Percentiles rank a stretch among this genome's conserved stretches.
These are phyloP conservation scores for Paraphaeosphaeria minitans DNA, from an alignment of 2,329 filamentous ascomycete species.

Conservation along the genomic window DNA sequence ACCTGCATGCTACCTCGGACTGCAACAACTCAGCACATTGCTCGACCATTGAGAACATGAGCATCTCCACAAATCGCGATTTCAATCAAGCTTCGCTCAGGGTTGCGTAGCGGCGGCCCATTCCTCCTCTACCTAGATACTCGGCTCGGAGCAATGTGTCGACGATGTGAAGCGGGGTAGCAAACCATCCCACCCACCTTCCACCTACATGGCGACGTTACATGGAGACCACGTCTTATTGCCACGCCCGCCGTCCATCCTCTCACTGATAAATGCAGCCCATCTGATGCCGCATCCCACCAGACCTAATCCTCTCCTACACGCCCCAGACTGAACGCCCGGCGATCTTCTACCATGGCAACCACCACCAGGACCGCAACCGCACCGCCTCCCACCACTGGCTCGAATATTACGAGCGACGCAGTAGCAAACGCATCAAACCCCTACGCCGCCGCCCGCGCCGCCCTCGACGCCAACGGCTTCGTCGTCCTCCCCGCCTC, in stretches of 20 bases:
- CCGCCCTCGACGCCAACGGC: constrained; percentile 70
- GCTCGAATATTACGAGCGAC: background rate
- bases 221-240: constrained; percentile 20
- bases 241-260: background rate
- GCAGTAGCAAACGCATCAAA: constrained; percentile 9
- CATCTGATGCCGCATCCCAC: background rate
- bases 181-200: constrained; percentile 15
- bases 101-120: background rate
- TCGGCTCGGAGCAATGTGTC: background rate
- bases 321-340: background rate
- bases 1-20: constrained; percentile 15
- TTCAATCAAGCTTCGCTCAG: background rate
- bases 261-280: constrained; percentile 2
- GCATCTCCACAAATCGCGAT: background rate
- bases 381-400: constrained; percentile 9
- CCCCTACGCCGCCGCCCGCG: constrained; percentile 46
- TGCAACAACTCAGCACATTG: constrained; percentile 15
- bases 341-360: constrained; percentile 14
- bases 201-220: constrained; percentile 24
- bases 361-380: constrained; percentile 15
- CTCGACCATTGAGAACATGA: background rate
- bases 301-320: background rate
- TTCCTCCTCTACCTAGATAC: background rate
- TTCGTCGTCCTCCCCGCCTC: constrained; percentile 74
- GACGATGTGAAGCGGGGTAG: constrained; percentile 23